Conservation (phyloP, 805 yeast genomes). For the Pichia exigua region DNA sequence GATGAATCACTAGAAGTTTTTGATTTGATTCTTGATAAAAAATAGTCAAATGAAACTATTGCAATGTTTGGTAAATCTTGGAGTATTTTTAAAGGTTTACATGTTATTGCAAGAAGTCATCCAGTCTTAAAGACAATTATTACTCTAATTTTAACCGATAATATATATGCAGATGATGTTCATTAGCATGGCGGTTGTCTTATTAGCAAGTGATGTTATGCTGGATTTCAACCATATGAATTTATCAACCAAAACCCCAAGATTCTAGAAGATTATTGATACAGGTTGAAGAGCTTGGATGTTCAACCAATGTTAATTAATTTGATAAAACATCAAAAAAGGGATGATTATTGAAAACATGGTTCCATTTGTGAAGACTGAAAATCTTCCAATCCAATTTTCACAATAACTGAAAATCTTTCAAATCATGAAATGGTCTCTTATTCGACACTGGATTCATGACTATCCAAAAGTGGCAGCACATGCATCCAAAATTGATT, state of each 20-base stretch:
- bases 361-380: conserved; percentile 39
- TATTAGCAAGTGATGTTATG: conserved; percentile 40
- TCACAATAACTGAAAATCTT: conserved; percentile 34
- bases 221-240: conserved; percentile 44
- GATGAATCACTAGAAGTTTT: conserved; percentile 36
- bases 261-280: conserved; percentile 36
- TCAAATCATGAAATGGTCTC: conserved; percentile 31
- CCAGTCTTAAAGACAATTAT: conserved; percentile 38
- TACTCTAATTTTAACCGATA: conserved; percentile 40
- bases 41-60: conserved; percentile 39
- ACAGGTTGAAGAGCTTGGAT: conserved; percentile 34
- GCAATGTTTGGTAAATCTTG: conserved; percentile 44
- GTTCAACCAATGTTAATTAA: conserved; percentile 33
- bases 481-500: conserved; percentile 38
- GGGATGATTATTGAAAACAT: conserved; percentile 41
- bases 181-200: conserved; percentile 40
- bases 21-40: conserved; percentile 34
- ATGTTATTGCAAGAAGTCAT: conserved; percentile 39
- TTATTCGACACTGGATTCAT: conserved; percentile 44
- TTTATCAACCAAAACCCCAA: conserved; percentile 38
- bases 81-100: conserved; percentile 42
- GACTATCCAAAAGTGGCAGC: conserved; percentile 42
- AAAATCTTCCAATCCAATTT: conserved; percentile 33
- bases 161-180: conserved; percentile 41
- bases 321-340: conserved; percentile 37